Evolutionary conservation across 352 stramenopile species (phyloP).

Genomic region (Phytophthora chlamydospora): DNA sequence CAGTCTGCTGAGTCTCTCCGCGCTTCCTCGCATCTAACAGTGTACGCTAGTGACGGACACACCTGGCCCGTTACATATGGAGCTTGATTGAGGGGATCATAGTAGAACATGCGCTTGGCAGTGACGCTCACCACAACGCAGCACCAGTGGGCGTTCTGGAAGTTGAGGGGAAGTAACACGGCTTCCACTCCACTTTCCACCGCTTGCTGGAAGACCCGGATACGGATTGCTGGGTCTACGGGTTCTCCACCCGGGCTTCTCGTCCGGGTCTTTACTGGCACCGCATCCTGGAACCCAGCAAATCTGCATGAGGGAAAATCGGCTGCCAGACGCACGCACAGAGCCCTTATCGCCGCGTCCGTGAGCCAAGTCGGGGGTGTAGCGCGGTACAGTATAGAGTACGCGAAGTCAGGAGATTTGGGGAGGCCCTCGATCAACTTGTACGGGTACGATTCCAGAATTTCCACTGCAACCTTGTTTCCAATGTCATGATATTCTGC

Average conservation of each 20-base stretch:
- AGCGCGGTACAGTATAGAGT: conserved; percentile 6
- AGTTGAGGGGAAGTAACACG: conserved; percentile 10
- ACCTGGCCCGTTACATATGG: too few species aligned
- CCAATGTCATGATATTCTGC: not conserved
- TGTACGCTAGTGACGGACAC: too few species aligned
- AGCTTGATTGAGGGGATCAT: conserved; percentile 8
- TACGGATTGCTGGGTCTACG: too few species aligned
- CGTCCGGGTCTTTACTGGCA: not conserved
- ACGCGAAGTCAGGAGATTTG: not conserved
- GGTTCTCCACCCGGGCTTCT: not conserved
- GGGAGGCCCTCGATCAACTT: not conserved
- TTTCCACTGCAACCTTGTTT: not conserved
- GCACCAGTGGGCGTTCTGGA: conserved; percentile 20
- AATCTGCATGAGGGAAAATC: not conserved
- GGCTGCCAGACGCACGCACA: not conserved
- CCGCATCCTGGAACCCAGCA: not conserved
- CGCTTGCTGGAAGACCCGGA: not conserved
- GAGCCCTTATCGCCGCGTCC: not conserved
- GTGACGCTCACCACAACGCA: conserved; percentile 5
- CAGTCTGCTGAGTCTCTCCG: too few species aligned
- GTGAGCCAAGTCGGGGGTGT: conserved; percentile 1
- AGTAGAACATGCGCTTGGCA: conserved; percentile 6
- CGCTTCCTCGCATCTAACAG: too few species aligned
- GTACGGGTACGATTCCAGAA: conserved; percentile 3
- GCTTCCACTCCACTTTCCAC: not conserved